Evolutionary conservation across 2,329 filamentous ascomycete species (phyloP), one percentile per base, ranked within the genome.

Genomic region (Hirsutella rhossiliensis): DNA sequence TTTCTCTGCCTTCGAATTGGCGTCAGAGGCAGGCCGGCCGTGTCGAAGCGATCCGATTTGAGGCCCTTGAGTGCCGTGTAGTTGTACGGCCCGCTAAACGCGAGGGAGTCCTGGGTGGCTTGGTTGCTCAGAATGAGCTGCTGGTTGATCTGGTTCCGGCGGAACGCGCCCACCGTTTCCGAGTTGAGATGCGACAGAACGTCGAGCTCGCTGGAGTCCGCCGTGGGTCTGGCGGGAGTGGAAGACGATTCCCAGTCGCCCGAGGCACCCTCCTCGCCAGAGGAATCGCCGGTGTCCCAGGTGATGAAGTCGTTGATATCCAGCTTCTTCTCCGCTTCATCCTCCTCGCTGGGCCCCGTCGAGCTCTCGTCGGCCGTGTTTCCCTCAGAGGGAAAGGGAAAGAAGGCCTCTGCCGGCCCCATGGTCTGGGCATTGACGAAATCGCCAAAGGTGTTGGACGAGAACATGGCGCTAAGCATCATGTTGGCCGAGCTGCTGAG

Each of bases 101-200:
- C 71, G 23, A 84, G 67, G 34, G 80, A 79, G 53, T 82, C 74
- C 45, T 75, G 65, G 32, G 76, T 79, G 19, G 74, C 75, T 54
- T 77, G 73, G 55, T 73, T 75, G 62, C 74, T 78, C 49, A 74
- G 61, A 46, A 79, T 76, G 47, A 79, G 65, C 52, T 77, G 72
- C 56, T 76, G 72, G 56, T 77, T 76, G 68, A 69, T 78, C 58
- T 76, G 79, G 60, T 76, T 81, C 50, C 70, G 77, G 45, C 84
- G 84, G 70, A 92, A 94, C 1, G 85, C 83, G 32, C 84, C 84
- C 31, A 92, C 84, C 13, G 82, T 77, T 45, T 80, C 76, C 9
- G 72, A 63, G 46, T 77, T 76, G 51, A 78, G 76, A 54, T 83
- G 79, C 34, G 88, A 77, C 11, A 63, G 58, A 9, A 67, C 57